Base-by-base conservation (phyloP, 345 rosid species). In the Citrus inodora region DNA sequence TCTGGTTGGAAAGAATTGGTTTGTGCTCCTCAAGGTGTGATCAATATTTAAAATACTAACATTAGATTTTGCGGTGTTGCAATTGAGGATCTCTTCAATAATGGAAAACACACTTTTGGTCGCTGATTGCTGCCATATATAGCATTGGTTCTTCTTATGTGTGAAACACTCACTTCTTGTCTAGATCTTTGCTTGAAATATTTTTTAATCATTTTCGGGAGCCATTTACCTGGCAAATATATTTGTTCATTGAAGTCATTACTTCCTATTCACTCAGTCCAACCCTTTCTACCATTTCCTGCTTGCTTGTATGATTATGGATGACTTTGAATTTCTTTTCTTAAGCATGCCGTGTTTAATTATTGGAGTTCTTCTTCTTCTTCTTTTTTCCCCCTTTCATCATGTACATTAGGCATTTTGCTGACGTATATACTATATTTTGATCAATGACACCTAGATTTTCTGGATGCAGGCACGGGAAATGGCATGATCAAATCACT, bases 401-500 rank as follows among this genome's bases (percentile, higher is more conserved):
- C 28, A 25, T 21, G 55, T 25, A 27, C 48, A 53, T 14, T 38
- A 67, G 7, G 17, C 71, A 59, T 40, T 70, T 37, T 55, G n/a
- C 19, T 6, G 30, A 24, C 27, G 25, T 19, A 13, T 30, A 67
- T 75, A 28, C 38, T 14, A 25, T 70, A 35, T 5, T 37, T 68
- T 77, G 60, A 66, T 48, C 38, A 55, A 56, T 63, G 58, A 27
- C 42, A 37, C 2, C 5, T n/a, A 19, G 30, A 71, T 42, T 80
- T 58, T 77, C 42, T 79, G 80, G 79, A 62, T 83, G 77, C 86
- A 96, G 98, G 99, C 78, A 96, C 97, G 22, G 92, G 92, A 74
- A 96, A 96, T 83, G 99, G 99, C 77, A 92, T 96, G 99, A 92
- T 75, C 53, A 96, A 94, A 76, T 96, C 99, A 48, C 78, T 91